Base-by-base conservation (phyloP, 2,329 filamentous ascomycete genomes). In the Colletotrichum sp. region DNA sequence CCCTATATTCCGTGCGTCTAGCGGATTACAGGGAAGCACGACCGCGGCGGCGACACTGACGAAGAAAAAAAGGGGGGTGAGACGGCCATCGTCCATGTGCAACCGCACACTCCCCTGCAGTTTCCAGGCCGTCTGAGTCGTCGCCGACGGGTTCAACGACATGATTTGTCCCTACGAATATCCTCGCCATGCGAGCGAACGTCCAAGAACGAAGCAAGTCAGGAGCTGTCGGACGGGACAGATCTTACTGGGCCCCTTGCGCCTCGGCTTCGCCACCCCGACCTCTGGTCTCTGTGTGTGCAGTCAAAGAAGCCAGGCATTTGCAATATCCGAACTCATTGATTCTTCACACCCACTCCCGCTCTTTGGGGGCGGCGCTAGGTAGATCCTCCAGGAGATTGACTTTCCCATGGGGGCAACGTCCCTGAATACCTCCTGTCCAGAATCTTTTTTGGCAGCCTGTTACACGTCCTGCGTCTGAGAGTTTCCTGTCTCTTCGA, bases 211-310 rank as follows among this genome's bases (percentile, higher is more conserved):
- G 18, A n/a, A 26, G 12, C 30, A 48, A 39, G 48, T 34, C 30
- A 61, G 43, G 55, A 18, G 34, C 24, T 5, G 36, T 15, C 26
- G 57, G n/a, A 59, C 59, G 34, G 18, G 32, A 60, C 59, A 69
- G 18, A 60, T 67, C 71, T 66, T 61, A 48, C 34, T 12, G 36
- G 43, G 43, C 39, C 18, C 48, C 69, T 59, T 39, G 67, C 71
- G 55, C 71, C 73, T 71, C 57, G 63, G 70, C 67, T 71, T 78
- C 67, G 65, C 77, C 67, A 76, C 77, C 52, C 57, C 43, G 70
- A 18, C 32, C 57, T n/a, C 52, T 30, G 32, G 28, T 26, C 57
- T n/a, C 26, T 28, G 24, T n/a, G 28, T 21, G n/a, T 18, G 28
- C 3, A 28, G 12, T 52, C 7, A 12, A 61, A 15, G 36, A 21